phyloP scores from a whole-genome alignment of 2,329 filamentous ascomycete species.

The Trichoderma asperellum region DNA sequence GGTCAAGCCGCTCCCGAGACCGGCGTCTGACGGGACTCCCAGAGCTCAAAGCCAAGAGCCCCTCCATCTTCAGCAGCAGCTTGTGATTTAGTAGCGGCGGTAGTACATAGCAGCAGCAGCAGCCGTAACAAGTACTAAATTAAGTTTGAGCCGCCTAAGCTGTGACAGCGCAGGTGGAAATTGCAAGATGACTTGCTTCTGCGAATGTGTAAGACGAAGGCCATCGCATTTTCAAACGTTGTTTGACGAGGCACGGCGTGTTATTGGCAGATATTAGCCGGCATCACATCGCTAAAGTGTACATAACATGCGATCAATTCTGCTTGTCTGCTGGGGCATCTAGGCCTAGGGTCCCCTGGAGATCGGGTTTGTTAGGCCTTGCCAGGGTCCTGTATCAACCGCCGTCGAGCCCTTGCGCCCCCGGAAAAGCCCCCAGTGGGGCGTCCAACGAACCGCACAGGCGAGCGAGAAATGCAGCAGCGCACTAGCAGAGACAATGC shows the following conservation, averaged over 20 bases:
- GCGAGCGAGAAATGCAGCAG: slow-evolving; percentile 3
- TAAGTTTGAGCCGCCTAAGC: not conserved
- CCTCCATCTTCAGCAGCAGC: slow-evolving; percentile 18
- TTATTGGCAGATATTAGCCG: not conserved
- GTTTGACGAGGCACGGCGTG: not conserved
- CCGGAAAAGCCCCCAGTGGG: slow-evolving; percentile 24
- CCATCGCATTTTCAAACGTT: not conserved
- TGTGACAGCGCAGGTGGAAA: not conserved
- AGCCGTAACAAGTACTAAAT: not conserved
- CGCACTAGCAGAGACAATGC: slow-evolving; percentile 13
- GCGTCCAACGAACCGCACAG: slow-evolving; percentile 20
- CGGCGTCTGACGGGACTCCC: slow-evolving; percentile 9
- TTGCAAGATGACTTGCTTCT: not conserved
- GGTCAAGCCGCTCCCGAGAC: slow-evolving; percentile 18
- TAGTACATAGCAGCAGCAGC: not conserved
- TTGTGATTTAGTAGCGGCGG: not conserved
- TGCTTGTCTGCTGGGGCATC: not conserved
- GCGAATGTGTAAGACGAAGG: not conserved
- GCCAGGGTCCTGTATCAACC: not conserved
- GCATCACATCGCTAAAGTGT: not conserved
- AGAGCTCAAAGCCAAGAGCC: not conserved
- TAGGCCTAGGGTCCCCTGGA: slow-evolving; percentile 12
- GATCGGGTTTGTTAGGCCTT: not conserved
- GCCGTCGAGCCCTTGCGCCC: slow-evolving; percentile 1
- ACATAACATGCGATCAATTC: not conserved